Base-by-base conservation (phyloP, 2,329 filamentous ascomycete species). In the Colletotrichum tropicicola region DNA sequence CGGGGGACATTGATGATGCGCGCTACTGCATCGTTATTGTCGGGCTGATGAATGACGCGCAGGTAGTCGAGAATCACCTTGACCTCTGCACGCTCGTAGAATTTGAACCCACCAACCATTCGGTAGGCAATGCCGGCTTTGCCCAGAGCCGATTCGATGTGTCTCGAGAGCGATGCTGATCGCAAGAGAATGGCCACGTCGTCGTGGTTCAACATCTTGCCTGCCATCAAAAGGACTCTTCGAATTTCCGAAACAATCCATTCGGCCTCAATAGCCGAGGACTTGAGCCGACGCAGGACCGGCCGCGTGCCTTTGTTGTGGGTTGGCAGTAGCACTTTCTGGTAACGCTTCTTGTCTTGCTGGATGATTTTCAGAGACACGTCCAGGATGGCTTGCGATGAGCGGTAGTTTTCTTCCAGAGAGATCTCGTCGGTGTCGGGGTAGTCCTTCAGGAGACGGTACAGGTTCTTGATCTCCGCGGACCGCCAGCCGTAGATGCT, bases 401-500 rank as follows among this genome's bases (percentile, higher is more conserved):
- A 98, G 21, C 95, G 88, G 74, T 99, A 99, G 72, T 98, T 99
- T 72, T 98, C 92, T 74, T 98, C 92, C 3, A 99, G 83, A 6
- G 95, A 89, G 45, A 98, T 89, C 62, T 96, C 91, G 5, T 93
- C 86, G 0, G 94, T 96, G 25, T 91, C 86, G 0, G 90, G 90
- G 73, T 92, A 98, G 63, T 93, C 89, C 43, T 82, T 82, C 55
- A 93, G 87, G 83, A 99, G 89, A 3, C 92, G 89, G 68, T 88
- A 87, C 49, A 98, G 83, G 71, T 98, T 99, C 74, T 91, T 91
- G 70, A 95, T 93, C 76, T 99, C 95, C 9, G 96, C 95, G 7
- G 93, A 94, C 19, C 95, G 90, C 84, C 97, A 99, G 19, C 95
- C 93, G 75, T 98, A 99, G 61, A 99, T 99, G 75, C 94, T 98